Percentiles rank a stretch among this genome's conserved stretches.
Evolutionary conservation across 2,329 filamentous ascomycete genomes (phyloP).

Genomic region (Colletotrichum sp.): DNA sequence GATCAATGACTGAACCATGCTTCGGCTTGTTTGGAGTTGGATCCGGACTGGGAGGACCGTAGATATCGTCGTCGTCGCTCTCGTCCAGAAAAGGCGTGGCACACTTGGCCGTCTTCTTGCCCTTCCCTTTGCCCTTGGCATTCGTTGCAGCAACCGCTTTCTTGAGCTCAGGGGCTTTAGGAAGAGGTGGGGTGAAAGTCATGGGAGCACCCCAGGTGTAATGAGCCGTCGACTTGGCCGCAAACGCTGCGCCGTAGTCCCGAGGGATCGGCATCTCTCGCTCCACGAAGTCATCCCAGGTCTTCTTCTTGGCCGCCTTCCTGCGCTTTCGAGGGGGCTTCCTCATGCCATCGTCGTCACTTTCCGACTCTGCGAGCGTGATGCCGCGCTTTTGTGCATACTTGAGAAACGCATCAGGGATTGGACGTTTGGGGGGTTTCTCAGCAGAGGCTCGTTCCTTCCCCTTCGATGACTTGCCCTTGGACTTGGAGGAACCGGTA

Average conservation of each 20-base stretch:
- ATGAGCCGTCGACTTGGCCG: slow-evolving; percentile 8
- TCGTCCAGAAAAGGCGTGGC: not conserved
- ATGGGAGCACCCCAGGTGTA: slow-evolving; percentile 3
- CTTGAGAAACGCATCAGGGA: not conserved
- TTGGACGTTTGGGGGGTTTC: not conserved
- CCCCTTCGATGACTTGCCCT: not conserved
- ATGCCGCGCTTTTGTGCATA: not conserved
- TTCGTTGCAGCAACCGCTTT: not conserved
- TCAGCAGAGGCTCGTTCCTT: not conserved
- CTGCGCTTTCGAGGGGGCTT: not conserved
- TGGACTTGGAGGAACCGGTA: not conserved
- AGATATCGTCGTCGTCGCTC: not conserved
- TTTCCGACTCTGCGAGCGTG: not conserved
- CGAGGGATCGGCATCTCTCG: not conserved
- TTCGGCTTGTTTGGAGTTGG: not conserved
- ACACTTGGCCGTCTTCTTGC: not conserved
- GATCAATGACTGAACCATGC: not conserved
- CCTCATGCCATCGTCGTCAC: not conserved
- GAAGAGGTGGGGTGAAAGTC: not conserved
- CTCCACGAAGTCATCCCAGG: not conserved
- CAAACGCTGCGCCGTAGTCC: slow-evolving; percentile 1
- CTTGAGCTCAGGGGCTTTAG: not conserved
- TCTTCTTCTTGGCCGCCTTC: not conserved
- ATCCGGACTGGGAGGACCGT: not conserved
- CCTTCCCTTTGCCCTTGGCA: not conserved